phyloP scores from a whole-genome alignment of 225 moss, liverwort and hornwort genomes.

The Polytrichum formosum region DNA sequence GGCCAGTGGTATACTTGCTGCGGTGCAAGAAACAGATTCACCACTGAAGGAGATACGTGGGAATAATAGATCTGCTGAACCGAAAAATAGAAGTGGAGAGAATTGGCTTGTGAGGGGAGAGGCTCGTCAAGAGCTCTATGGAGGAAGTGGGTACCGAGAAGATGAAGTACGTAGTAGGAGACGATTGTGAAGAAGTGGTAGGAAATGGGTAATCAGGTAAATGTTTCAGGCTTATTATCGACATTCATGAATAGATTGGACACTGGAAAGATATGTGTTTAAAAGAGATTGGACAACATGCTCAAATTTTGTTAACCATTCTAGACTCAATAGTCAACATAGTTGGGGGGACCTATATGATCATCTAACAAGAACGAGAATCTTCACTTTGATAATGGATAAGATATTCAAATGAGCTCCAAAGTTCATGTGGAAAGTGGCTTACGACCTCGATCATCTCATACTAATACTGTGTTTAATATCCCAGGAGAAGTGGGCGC shows the following conservation, averaged over 20 bases:
- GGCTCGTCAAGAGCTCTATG: slow-evolving; percentile 13
- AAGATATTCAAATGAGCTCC: no score
- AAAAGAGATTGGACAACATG: no score
- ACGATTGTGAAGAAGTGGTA: slow-evolving; percentile 26
- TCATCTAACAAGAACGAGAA: no score
- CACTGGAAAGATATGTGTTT: no score
- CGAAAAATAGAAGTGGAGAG: slow-evolving; percentile 9
- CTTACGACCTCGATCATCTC: no score
- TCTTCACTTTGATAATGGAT: no score
- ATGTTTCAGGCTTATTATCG: not conserved
- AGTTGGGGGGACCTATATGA: no score
- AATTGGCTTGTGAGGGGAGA: slow-evolving; percentile 32
- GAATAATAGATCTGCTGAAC: slow-evolving; percentile 9
- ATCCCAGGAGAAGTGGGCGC: no score
- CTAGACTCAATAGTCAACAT: no score
- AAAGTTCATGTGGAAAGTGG: no score
- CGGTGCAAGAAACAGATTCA: slow-evolving; percentile 1
- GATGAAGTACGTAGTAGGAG: slow-evolving; percentile 50
- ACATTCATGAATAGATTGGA: not conserved
- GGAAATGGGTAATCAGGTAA: not conserved
- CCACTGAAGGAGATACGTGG: slow-evolving; percentile 11
- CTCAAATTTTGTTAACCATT: no score
- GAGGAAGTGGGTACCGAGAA: slow-evolving; percentile 29
- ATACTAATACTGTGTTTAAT: no score
- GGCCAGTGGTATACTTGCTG: not conserved